Evolutionary conservation across 108 stramenopile genomes (phyloP).

Genomic region (Cyclotella choctawhatcheeana): DNA sequence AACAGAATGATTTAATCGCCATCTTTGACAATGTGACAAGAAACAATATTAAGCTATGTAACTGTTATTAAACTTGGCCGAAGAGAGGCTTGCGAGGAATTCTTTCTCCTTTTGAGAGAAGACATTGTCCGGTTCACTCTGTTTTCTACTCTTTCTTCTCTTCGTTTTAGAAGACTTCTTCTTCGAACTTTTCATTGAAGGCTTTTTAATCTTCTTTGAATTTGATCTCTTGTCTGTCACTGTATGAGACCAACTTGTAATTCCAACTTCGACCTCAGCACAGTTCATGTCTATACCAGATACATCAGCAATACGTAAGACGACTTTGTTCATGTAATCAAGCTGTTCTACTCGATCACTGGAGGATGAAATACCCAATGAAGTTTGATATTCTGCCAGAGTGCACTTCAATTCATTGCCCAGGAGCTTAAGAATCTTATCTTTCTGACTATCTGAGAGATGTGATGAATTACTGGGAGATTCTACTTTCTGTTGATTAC

Average conservation of each 20-base stretch:
- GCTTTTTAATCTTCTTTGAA: constrained; percentile 5
- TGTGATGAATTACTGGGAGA: not conserved
- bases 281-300: constrained; percentile 17
- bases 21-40: too few species aligned
- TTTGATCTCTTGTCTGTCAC: not conserved
- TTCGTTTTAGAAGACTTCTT: constrained; percentile 10
- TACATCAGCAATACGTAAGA: constrained; percentile 38
- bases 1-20: too few species aligned
- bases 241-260: constrained; percentile 39
- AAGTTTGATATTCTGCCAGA: constrained; percentile 41
- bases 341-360: constrained; percentile 39
- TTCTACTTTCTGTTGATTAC: not conserved
- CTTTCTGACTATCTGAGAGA: constrained; percentile 3
- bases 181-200: constrained; percentile 21
- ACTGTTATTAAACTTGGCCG: constrained; percentile 8
- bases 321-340: constrained; percentile 41
- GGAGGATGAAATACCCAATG: constrained; percentile 32
- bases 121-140: constrained; percentile 5
- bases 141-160: constrained; percentile 31
- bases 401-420: constrained; percentile 44
- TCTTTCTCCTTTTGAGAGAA: not conserved
- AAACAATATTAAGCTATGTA: too few species aligned
- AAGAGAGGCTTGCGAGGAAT: constrained; percentile 2
- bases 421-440: constrained; percentile 21
- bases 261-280: not conserved